Evolutionary conservation across 2,329 filamentous ascomycete genomes (phyloP), one percentile per base, ranked within the genome.

Genomic region (Penicillium janthinellum): DNA sequence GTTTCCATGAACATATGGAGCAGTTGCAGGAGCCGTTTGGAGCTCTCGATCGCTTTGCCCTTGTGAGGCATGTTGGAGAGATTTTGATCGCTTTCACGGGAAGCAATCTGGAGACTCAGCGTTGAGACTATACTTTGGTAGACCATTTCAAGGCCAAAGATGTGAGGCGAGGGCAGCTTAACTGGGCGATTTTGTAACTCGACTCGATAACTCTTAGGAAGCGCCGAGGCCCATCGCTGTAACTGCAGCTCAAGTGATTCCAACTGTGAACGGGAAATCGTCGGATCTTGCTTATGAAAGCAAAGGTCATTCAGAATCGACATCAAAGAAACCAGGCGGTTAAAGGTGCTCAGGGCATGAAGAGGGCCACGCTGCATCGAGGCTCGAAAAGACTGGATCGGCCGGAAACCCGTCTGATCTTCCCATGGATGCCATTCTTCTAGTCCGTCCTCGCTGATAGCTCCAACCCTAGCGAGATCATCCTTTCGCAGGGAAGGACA

Each of bases 371-470:
- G 72, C 38, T 71, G 71, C 56, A 75, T 75, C 6, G 70, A 66
- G 28, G 67, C 64, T 3, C 67, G 67, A 22, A 68, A 63, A 28
- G 66, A 61, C 37, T 70, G 67, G 50, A 63, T 57, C 25, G 68
- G 64, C 57, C 70, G 62, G 61, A 77, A 62, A 22, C 73, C 69
- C 42, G 77, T 75, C 63, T 76, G 73, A 28, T 86, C 84, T 17
- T 81, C 80, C 89, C 89, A 92, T 1, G 87, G 86, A 64, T 89
- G 86, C 89, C 89, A 91, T 75, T 91, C 88, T 68, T 91, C 89
- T 20, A 88, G 76, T 1, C 87, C 87, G 65, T 90, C 86, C 71
- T 90, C 87, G 28, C 85, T 80, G 2, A 89, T 76, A 2, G 76
- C 73, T 10, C 82, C 81, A 34, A 81, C 70, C 39, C 74, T 72